Evolutionary conservation across 352 stramenopile species (phyloP).

Genomic region (Paralagenidium karlingii): DNA sequence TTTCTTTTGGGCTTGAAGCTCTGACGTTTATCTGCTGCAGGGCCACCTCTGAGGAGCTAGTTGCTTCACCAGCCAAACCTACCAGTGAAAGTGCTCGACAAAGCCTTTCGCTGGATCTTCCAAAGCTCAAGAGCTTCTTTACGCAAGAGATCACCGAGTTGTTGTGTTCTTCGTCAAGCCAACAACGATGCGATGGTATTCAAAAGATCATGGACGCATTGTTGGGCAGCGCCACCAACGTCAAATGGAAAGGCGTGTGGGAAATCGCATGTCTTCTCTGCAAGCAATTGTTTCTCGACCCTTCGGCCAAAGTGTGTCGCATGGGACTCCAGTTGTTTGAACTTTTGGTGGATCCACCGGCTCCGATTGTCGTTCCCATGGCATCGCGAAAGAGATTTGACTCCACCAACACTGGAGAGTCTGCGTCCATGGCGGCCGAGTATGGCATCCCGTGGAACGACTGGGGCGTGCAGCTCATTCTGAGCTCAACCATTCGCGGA

Average conservation of each 20-base stretch:
- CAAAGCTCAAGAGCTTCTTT: slow-evolving; percentile 43
- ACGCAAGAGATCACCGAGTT: slow-evolving; percentile 32
- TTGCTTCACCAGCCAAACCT: too few species aligned
- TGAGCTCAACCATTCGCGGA: slow-evolving; percentile 60
- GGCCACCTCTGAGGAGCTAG: too few species aligned
- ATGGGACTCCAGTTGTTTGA: slow-evolving; percentile 37
- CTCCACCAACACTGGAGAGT: too few species aligned
- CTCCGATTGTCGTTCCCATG: background rate
- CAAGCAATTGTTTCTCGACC: slow-evolving; percentile 55
- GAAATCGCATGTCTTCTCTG: slow-evolving; percentile 53
- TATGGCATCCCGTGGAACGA: slow-evolving; percentile 66
- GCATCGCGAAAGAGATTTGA: too few species aligned
- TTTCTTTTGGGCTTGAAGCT: too few species aligned
- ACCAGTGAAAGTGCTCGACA: too few species aligned
- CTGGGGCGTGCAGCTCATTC: slow-evolving; percentile 64
- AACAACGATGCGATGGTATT: slow-evolving; percentile 32
- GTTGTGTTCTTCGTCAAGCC: slow-evolving; percentile 22
- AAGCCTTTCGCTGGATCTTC: slow-evolving; percentile 39
- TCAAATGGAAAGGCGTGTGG: slow-evolving; percentile 43
- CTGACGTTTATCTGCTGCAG: too few species aligned
- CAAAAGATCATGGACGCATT: slow-evolving; percentile 42
- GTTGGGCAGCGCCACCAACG: slow-evolving; percentile 10
- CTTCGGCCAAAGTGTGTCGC: slow-evolving; percentile 28
- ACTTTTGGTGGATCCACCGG: slow-evolving; percentile 33
- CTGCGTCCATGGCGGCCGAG: too few species aligned